phyloP scores from a whole-genome alignment of 2,329 filamentous ascomycete species.

The Hirsutella rhossiliensis region DNA sequence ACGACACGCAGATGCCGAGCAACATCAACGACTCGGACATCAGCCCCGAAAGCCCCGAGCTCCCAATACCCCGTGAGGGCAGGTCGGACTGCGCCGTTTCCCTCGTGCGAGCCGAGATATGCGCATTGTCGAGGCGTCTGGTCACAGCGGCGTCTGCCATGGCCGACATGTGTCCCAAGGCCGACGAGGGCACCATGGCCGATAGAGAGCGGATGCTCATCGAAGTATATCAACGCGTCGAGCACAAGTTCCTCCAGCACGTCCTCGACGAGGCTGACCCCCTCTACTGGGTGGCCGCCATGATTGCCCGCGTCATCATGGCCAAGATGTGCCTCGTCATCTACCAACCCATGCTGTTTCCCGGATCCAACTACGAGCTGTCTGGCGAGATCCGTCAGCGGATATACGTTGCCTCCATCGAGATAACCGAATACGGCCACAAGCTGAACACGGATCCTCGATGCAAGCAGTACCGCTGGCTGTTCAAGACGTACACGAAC shows the following conservation, averaged over 20 bases:
- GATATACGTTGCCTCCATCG: constrained; percentile 59
- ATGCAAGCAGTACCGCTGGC: constrained; percentile 34
- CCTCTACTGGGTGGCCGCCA: constrained; percentile 57
- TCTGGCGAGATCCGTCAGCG: constrained; percentile 53
- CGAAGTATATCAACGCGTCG: constrained; percentile 38
- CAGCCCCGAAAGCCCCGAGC: constrained; percentile 30
- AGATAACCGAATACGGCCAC: constrained; percentile 59
- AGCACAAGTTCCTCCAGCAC: constrained; percentile 41
- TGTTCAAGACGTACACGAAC: constrained; percentile 37
- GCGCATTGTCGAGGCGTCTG: constrained; percentile 23
- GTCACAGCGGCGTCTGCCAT: constrained; percentile 21
- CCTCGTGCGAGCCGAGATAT: constrained; percentile 40
- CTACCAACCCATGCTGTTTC: constrained; percentile 60
- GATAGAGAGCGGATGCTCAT: constrained; percentile 35
- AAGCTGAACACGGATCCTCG: constrained; percentile 49
- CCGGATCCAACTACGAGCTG: constrained; percentile 41
- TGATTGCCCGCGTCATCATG: constrained; percentile 58
- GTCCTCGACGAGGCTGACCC: constrained; percentile 35
- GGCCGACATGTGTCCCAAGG: constrained; percentile 16
- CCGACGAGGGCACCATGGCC: constrained; percentile 16
- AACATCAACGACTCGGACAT: constrained; percentile 40
- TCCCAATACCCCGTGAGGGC: constrained; percentile 34
- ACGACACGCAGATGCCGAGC: constrained; percentile 34
- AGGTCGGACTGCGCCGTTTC: constrained; percentile 39
- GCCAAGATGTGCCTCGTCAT: constrained; percentile 69